Base-by-base conservation (phyloP, 805 yeast genomes). In the Spathaspora boniae region DNA sequence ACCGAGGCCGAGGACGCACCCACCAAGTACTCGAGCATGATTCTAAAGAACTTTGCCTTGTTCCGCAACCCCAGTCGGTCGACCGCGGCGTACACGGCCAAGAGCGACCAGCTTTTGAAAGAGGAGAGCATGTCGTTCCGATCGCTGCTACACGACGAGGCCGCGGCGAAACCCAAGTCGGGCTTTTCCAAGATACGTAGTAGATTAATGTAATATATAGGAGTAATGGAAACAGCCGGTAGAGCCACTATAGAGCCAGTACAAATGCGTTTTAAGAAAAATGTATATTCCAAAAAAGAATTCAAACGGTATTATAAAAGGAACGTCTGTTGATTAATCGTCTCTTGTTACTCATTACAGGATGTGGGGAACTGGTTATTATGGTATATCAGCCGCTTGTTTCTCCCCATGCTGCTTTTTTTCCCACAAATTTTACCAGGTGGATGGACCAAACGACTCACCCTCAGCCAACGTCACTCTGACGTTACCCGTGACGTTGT, bases 1-100 rank as follows among this genome's bases (percentile, higher is more conserved):
- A 48, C 67, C 2, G 75, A 68, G 22, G 74, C 67, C 5, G 82
- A 76, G 48, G 82, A 76, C 53, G 76, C 74, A 0, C 80, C 80
- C 1, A 60, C 76, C 7, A 54, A 51, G 28, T 64, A 62, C 34
- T 50, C 68, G 3, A 54, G 53, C 35, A 50, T 53, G 16, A 58
- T 68, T 9, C 43, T 68, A 20, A 60, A 57, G 46, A 60, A 65
- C 44, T 68, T 68, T 48, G 68, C 69, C 0, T 56, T 58, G 14
- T 60, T 65, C 40, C 54, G 49, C 36, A 39, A 42, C 11, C 56
- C 58, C 7, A 26, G 20, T 7, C 35, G 33, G 18, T 9, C 28
- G 24, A 29, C 25, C 34, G 40, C 21, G 39, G 44, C 11, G 45
- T 47, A 6, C 51, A 26, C 56, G 38, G 58, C 51, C 44, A 58